Base-by-base conservation (phyloP, 805 yeast genomes). In the Ogataea methylovora region DNA sequence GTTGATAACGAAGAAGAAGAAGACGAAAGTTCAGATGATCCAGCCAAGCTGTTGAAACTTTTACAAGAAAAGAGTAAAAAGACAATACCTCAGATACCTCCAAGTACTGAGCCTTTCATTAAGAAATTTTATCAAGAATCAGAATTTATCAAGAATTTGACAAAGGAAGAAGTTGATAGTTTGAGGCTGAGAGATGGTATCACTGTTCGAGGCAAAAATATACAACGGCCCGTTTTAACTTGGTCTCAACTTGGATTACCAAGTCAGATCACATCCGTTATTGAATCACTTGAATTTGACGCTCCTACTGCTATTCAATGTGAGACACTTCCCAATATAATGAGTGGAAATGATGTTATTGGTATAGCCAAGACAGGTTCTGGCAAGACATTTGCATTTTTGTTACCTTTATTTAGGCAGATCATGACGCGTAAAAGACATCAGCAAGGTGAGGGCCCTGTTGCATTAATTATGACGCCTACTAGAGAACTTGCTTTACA, bases 331-430 rank as follows among this genome's bases (percentile, higher is more conserved):
- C 97, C 98, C 0, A 82, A 87, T 1, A 76, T 87, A 15, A 84
- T 90, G 94, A 66, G 79, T 2, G 97, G 97, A 1, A 59, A 82
- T 31, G 97, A 92, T 59, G 74, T 90, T 7, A 81, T 92, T 30
- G 97, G 96, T 5, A 81, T 92, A 15, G 97, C 98, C 0, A 86
- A 87, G 43, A 92, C 98, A 0, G 98, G 98, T 0, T 84, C 96
- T 1, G 98, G 98, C 3, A 92, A 92, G 52, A 92, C 98, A 0
- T 67, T 90, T 45, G 83, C 96, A 1, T 92, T 84, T 58, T 62
- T 87, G 8, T 52, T 92, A 6, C 97, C 98, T 0, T 57, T 92
- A 60, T 64, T 90, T 34, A 67, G 95, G 33, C 97, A 90, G 41
- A 75, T 92, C 8, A 71, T 75, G 37, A 88, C 84, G 29, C 94